These are phyloP conservation scores for Phytophthora nicotianae DNA, from an alignment of 352 stramenopile genomes.

Conservation along the genomic window DNA sequence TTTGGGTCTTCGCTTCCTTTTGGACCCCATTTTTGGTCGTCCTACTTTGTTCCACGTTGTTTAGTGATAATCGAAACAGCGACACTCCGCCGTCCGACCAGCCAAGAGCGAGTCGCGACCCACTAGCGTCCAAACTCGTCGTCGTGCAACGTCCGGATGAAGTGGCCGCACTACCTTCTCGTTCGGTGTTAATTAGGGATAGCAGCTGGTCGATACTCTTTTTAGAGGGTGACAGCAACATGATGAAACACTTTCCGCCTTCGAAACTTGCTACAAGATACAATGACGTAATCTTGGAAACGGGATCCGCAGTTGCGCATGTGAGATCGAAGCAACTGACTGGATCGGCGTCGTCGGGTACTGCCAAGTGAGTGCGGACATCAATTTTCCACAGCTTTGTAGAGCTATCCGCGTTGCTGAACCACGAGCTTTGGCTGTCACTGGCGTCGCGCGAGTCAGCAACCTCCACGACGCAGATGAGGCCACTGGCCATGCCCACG, in stretches of 20 bases:
- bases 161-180: conserved; percentile 25
- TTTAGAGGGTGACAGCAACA: conserved; percentile 58
- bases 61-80: conserved; percentile 60
- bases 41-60: conserved; percentile 13
- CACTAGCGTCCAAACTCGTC: conserved; percentile 49
- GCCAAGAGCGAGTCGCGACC: conserved; percentile 61
- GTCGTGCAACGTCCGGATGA: conserved; percentile 54
- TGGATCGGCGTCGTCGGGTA: conserved; percentile 16
- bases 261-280: conserved; percentile 75
- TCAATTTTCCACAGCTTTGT: conserved; percentile 84
- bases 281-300: conserved; percentile 37
- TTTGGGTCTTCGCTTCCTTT: conserved; percentile 4
- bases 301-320: conserved; percentile 47
- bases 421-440: conserved; percentile 36
- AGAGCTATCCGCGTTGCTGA: conserved; percentile 22
- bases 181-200: conserved; percentile 75
- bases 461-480: conserved; percentile 74
- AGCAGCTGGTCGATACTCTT: conserved; percentile 77
- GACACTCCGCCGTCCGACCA: conserved; percentile 78
- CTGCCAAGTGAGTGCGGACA: conserved; percentile 57
- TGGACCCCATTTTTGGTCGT: background rate
- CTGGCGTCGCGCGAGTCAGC: conserved; percentile 4
- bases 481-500: conserved; percentile 73
- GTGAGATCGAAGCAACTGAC: conserved; percentile 65
- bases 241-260: conserved; percentile 83